A percentile compares a stretch with the other conserved stretches of the same genome.
These are phyloP conservation scores for Hura crepitans DNA, from an alignment of 441 rosid genomes.

Conservation along the genomic window DNA sequence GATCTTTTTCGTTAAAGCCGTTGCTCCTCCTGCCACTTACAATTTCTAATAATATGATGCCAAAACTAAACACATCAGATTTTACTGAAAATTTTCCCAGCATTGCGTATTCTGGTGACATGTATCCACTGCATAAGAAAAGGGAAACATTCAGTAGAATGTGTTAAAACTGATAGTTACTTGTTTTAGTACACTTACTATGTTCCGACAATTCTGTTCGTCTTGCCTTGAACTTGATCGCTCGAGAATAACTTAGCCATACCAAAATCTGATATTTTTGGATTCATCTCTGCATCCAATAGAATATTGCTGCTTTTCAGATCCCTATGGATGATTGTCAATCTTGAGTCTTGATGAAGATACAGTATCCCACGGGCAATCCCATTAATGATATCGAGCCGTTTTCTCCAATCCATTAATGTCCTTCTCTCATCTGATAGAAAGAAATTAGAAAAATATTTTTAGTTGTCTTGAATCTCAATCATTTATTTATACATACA, in stretches of 20 bases:
- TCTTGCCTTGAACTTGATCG: conserved; percentile 19
- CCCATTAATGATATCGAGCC: conserved; percentile 43
- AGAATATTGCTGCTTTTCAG: conserved; percentile 53
- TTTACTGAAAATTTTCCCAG: conserved; percentile 31
- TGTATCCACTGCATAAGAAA: conserved; percentile 33
- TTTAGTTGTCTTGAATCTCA: too few relatives aligned
- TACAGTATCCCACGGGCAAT: conserved; percentile 57
- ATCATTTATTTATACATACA: neutral
- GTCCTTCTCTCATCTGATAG: conserved; percentile 31
- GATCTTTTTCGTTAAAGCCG: conserved; percentile 13
- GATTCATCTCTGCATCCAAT: conserved; percentile 17
- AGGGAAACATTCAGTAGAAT: neutral
- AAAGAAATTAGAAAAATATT: neutral
- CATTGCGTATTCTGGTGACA: conserved; percentile 45
- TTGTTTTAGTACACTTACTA: conserved; percentile 13
- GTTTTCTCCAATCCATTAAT: conserved; percentile 40
- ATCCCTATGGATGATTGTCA: conserved; percentile 61
- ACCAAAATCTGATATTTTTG: conserved; percentile 24
- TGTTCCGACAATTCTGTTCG: conserved; percentile 19
- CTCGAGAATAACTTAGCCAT: conserved; percentile 15
- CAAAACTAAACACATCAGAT: conserved; percentile 40
- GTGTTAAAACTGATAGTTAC: neutral
- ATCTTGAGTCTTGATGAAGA: conserved; percentile 60
- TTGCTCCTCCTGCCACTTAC: conserved; percentile 30
- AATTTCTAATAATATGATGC: conserved; percentile 30